A percentile compares a stretch with the other conserved stretches of the same genome.
phyloP scores from a whole-genome alignment of 2,329 filamentous ascomycete genomes.

The Bretziella fagacearum region DNA sequence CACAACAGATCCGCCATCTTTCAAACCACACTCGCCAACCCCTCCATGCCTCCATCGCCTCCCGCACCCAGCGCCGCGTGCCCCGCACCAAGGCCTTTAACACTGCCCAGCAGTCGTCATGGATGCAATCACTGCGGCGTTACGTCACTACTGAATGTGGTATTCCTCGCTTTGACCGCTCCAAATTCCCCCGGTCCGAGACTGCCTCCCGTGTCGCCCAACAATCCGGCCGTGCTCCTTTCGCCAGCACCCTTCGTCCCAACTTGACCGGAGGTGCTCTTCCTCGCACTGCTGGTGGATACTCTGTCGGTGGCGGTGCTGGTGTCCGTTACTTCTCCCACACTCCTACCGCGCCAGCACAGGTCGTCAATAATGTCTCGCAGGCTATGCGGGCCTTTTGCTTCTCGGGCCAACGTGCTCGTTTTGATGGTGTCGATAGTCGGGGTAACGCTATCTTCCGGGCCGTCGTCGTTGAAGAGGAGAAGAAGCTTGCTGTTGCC shows the following conservation, averaged over 20 bases:
- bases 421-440: conserved; percentile 61
- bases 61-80: conserved; percentile 32
- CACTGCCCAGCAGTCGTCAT: conserved; percentile 8
- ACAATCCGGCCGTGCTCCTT: conserved; percentile 58
- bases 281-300: conserved; percentile 77
- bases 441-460: conserved; percentile 67
- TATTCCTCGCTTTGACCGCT: conserved; percentile 12
- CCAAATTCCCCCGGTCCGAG: conserved; percentile 13
- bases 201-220: conserved; percentile 12
- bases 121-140: conserved; percentile 11
- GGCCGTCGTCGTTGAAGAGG: conserved; percentile 54
- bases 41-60: conserved; percentile 33
- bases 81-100: conserved; percentile 13
- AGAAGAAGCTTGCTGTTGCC: conserved; percentile 23
- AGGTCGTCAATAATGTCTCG: conserved; percentile 91
- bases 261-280: conserved; percentile 81
- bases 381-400: conserved; percentile 83
- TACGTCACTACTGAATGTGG: conserved; percentile 13
- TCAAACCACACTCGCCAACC: conserved; percentile 31
- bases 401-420: conserved; percentile 75
- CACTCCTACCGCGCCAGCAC: conserved; percentile 64
- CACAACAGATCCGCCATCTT: conserved; percentile 30
- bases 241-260: conserved; percentile 73
- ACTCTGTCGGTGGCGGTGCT: conserved; percentile 42
- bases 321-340: conserved; percentile 75